Evolutionary conservation across 495 filamentous ascomycete genomes (phyloP), one percentile per base, ranked within the genome.

Genomic region (Glonium stellatum): DNA sequence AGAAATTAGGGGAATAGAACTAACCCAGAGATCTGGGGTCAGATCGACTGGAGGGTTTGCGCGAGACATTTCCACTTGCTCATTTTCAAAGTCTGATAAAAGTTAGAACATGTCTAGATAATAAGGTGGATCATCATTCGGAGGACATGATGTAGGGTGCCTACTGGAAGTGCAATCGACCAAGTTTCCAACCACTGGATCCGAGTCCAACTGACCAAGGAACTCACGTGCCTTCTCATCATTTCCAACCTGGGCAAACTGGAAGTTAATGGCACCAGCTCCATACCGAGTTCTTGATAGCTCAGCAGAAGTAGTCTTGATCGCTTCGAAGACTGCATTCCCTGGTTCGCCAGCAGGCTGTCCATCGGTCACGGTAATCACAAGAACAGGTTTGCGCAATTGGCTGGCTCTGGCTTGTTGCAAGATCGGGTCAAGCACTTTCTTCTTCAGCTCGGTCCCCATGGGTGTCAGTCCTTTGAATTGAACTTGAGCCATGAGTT

Each of bases 141-240:
- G 27, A 31, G 6, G 27, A 3, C 6, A 6, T 35, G 36, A 6
- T 21, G 27, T 22, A 12, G 19, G 15, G 23, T 35, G 62, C 81
- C 74, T 76, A 88, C 85, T 87, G 4, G 85, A 87, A 36, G 86
- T 88, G 72, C 85, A 88, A 66, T 89, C 86, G 53, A 89, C 79
- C 68, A 87, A 67, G 8, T 69, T 62, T 22, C 86, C 86, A 66
- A 89, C 78, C 18, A 69, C 64, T 23, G 83, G 82, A 60, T 89
- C 84, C 49, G 79, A 78, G 63, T 89, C 86, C 13, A 89, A 74
- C 49, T 77, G 76, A 9, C 70, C 69, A 25, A 89, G 73, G 72
- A 87, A 89, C 48, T 82, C 80, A 34, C 81, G 79, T 9, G 86
- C 86, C 54, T 80, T 78, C 65, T 77, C 71, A 64, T 89, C 86